Percentiles rank a stretch among this genome's conserved stretches.
These are phyloP conservation scores for Nicotiana paniculata DNA, from an alignment of 257 asterid species.

Conservation along the genomic window DNA sequence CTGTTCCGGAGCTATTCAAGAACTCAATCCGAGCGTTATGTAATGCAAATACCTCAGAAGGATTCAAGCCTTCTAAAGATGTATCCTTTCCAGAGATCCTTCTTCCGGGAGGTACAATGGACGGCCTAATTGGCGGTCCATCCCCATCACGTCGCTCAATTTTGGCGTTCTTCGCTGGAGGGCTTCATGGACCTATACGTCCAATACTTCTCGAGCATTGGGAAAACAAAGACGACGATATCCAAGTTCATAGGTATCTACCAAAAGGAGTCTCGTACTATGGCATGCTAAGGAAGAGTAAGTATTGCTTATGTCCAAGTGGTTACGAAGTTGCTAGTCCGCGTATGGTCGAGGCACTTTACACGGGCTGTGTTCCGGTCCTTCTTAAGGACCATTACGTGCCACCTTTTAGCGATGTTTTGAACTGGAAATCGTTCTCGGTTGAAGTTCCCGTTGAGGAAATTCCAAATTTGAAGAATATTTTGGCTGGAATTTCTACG, in stretches of 20 bases:
- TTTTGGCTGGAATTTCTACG: slow-evolving; percentile 50
- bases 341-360: slow-evolving; percentile 70
- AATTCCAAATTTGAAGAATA: slow-evolving; percentile 52
- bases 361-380: slow-evolving; percentile 73
- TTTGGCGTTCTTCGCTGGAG: slow-evolving; percentile 74
- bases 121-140: slow-evolving; percentile 67
- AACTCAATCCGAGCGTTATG: slow-evolving; percentile 76
- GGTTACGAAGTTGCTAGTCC: slow-evolving; percentile 87
- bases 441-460: slow-evolving; percentile 47
- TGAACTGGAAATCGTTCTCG: slow-evolving; percentile 60
- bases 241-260: slow-evolving; percentile 56
- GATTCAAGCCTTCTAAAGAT: slow-evolving; percentile 59
- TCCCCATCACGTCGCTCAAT: slow-evolving; percentile 60
- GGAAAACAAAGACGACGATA: slow-evolving; percentile 72
- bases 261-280: slow-evolving; percentile 55
- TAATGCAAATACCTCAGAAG: slow-evolving; percentile 78
- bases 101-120: slow-evolving; percentile 55
- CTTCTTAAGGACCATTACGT: slow-evolving; percentile 54
- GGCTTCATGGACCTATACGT: slow-evolving; percentile 79
- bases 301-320: slow-evolving; percentile 75
- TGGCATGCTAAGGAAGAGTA: slow-evolving; percentile 57
- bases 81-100: slow-evolving; percentile 78
- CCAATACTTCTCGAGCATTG: slow-evolving; percentile 65
- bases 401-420: slow-evolving; percentile 67
- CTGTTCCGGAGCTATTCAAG: slow-evolving; percentile 50